Evolutionary conservation across 768 basidiomycete genomes (phyloP).

Genomic region (Suillus occidentalis): DNA sequence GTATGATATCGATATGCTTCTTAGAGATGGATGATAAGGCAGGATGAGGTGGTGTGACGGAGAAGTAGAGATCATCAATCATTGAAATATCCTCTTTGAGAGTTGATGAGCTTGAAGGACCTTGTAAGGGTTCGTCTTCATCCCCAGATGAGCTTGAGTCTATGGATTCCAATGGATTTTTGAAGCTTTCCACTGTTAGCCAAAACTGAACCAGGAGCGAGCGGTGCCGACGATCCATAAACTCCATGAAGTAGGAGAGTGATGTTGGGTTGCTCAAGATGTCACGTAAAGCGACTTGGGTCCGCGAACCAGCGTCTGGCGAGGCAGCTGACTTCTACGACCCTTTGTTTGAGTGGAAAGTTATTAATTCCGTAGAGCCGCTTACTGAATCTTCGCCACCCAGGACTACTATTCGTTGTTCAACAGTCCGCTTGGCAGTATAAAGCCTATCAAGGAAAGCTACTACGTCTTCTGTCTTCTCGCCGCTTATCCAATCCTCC

Average conservation of each 20-base stretch:
- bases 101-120: constrained; percentile 55
- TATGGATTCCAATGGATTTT: constrained; percentile 87
- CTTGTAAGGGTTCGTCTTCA: constrained; percentile 62
- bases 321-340: constrained; percentile 38
- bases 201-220: constrained; percentile 94
- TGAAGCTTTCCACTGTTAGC: constrained; percentile 97
- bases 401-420: constrained; percentile 78
- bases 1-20: constrained; percentile 71
- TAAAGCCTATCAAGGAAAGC: constrained; percentile 87
- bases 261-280: constrained; percentile 87
- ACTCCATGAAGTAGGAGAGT: constrained; percentile 96
- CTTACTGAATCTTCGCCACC: constrained; percentile 69
- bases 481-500: constrained; percentile 86
- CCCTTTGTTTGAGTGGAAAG: neutral
- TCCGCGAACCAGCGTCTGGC: constrained; percentile 44
- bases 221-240: constrained; percentile 88
- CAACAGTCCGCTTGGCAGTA: constrained; percentile 84
- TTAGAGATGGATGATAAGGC: constrained; percentile 63
- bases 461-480: constrained; percentile 81
- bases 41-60: constrained; percentile 53
- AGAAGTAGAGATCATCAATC: constrained; percentile 88
- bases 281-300: constrained; percentile 66
- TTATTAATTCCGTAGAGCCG: neutral
- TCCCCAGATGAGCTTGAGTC: constrained; percentile 58
- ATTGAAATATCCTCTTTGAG: constrained; percentile 86